Base-by-base conservation (phyloP, 75 land plant genomes). In the Picea sitchensis region DNA sequence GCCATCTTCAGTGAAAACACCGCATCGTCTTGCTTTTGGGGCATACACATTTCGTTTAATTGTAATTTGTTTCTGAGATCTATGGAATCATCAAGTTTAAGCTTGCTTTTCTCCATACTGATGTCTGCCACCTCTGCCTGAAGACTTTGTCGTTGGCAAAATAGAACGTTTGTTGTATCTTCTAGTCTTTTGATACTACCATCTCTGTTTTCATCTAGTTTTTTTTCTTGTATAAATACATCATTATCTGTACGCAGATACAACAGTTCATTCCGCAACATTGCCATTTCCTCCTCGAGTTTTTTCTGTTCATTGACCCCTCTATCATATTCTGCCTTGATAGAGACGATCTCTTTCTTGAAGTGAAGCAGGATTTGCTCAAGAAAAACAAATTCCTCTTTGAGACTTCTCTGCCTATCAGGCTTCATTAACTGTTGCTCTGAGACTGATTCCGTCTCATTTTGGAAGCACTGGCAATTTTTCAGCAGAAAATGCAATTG, bases 261-360 rank as follows among this genome's bases (percentile, higher is more conserved):
- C 36, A 38, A 67, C 36, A 67, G 18, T 31, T 67, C 41, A 15
- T 34, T 67, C 71, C 26, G 54, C 51, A 71, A 71, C 73, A 20
- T 8, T 71, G 73, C 21, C n/a, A 41, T n/a, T 44, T 44, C 54
- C 21, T 36, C 74, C 74, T 71, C 44, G 74, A 71, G 74, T 41
- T 36, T 38, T n/a, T 71, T 26, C n/a, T 21, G 2, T 18, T 71
- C 74, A n/a, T 71, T 71, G 44, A 20, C 73, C 34, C 54, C 44
- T 41, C 17, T 44, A 38, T 44, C 3, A 44, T 26, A 3, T 3
- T 71, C 54, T 71, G 13, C 23, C 54, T 71, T 71, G 51, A 71
- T n/a, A n/a, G 26, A 44, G 2, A 3, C 3, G 21, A 71, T 44
- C 23, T 71, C 74, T 3, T 71, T 13, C 74, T 20, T 71, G 0